Base-by-base conservation (phyloP, 257 asterid genomes). In the Galeopsis tetrahit region DNA sequence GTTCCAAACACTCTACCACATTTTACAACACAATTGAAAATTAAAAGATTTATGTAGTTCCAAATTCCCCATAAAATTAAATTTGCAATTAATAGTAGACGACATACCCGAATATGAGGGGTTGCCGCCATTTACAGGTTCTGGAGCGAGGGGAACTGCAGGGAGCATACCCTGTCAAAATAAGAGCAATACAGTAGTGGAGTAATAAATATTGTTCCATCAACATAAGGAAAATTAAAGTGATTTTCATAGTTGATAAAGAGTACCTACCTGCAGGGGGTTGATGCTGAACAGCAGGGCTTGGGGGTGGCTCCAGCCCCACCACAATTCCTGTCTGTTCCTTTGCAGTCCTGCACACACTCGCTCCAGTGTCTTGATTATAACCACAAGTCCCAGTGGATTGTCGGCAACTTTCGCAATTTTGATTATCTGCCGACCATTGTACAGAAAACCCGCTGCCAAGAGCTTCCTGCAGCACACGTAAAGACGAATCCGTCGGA, bases 21-120 rank as follows among this genome's bases (percentile, higher is more conserved):
- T 21, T 21, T 21, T 21, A 21, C 28, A 21, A 21, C 28, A 21
- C 28, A 21, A 21, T 21, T 21, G 28, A 21, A 21, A 21, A 21
- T 21, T 21, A 21, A 21, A 21, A 21, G 28, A 21, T 21, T 21
- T 21, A 21, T 21, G 28, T 21, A 21, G 1, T 21, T 21, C 28
- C 28, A 21, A 21, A 21, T 21, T 21, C 28, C 28, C 28, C 28
- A 21, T 1, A 13, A 49, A 49, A 49, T 49, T 4, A 49, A 49
- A 13, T 13, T 0, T 13, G 21, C 28, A 10, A 40, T 40, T 40
- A 40, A 40, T 40, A 21, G 44, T 10, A 46, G 52, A n/a, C 13
- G 52, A n/a, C 13, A 52, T 52, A 15, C 59, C 59, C 1, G 65
- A 43, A 59, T 4, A 10, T n/a, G 65, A 59, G 65, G 43, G 65